Percentiles rank a stretch among this genome's conserved stretches.
Conservation (phyloP, 768 basidiomycete genomes). For the Krasilnikovozyma curviuscula region DNA sequence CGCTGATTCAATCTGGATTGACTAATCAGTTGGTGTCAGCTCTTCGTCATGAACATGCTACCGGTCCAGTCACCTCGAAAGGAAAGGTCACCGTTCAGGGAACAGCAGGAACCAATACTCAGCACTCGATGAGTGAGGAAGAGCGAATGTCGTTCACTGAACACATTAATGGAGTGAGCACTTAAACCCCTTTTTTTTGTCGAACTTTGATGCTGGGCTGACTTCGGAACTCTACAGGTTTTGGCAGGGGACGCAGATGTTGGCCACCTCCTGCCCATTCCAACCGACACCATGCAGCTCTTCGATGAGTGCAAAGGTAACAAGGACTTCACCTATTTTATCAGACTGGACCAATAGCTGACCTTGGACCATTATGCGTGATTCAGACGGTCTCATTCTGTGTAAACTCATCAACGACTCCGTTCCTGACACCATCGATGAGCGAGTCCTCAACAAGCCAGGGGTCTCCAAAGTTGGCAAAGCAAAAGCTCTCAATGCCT, state of each 20-base stretch:
- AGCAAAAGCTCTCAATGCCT: slow-evolving; percentile 58
- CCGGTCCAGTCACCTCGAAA: slow-evolving; percentile 19
- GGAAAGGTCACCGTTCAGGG: slow-evolving; percentile 90
- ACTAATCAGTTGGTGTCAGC: slow-evolving; percentile 1
- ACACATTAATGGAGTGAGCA: slow-evolving; percentile 78
- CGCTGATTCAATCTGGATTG: neutral
- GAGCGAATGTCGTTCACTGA: slow-evolving; percentile 90
- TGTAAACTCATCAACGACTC: slow-evolving; percentile 99
- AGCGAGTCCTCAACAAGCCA: slow-evolving; percentile 88
- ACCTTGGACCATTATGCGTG: neutral
- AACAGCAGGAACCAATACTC: slow-evolving; percentile 71
- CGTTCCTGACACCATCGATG: slow-evolving; percentile 96
- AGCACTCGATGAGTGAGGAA: slow-evolving; percentile 94
- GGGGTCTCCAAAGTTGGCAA: slow-evolving; percentile 38
- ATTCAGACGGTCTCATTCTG: slow-evolving; percentile 69
- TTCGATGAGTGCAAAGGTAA: slow-evolving; percentile 74
- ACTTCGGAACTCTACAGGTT: slow-evolving; percentile 38
- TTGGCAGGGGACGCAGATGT: slow-evolving; percentile 80
- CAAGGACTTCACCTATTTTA: slow-evolving; percentile 1
- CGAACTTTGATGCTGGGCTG: neutral
- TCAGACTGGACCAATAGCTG: neutral
- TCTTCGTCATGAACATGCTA: neutral
- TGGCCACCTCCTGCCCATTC: slow-evolving; percentile 64
- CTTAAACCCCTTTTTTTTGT: neutral
- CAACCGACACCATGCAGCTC: slow-evolving; percentile 90